Conservation (phyloP, 2,329 filamentous ascomycete genomes). For the Exophiala bonariae region DNA sequence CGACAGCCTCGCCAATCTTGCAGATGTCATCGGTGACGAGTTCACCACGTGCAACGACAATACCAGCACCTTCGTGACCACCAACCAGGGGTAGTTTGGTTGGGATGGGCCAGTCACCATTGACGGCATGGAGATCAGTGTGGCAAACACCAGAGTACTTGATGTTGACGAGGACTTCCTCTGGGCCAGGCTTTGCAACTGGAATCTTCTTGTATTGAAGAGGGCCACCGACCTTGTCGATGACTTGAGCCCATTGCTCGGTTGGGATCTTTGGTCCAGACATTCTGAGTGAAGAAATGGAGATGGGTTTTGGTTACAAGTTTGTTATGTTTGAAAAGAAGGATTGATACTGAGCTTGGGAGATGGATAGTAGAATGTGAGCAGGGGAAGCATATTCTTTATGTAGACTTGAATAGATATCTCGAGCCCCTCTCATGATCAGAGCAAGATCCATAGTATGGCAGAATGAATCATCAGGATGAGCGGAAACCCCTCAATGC, state of each 20-base stretch:
- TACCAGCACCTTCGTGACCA: conserved; percentile 69
- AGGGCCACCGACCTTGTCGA: conserved; percentile 76
- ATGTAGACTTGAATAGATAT: conserved; percentile 16
- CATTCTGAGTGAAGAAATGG: conserved; percentile 14
- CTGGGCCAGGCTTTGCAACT: conserved; percentile 76
- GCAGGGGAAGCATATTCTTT: conserved; percentile 6
- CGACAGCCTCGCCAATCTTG: conserved; percentile 75
- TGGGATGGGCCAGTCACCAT: conserved; percentile 85
- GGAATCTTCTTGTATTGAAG: conserved; percentile 62
- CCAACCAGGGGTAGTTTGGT: conserved; percentile 83
- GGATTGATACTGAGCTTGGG: background rate
- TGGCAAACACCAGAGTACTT: conserved; percentile 90
- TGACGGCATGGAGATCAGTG: conserved; percentile 79
- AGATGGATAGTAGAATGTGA: background rate
- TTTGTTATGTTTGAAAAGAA: background rate
- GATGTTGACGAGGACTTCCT: conserved; percentile 90
- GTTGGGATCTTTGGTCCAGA: conserved; percentile 62
- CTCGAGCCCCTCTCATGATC: conserved; percentile 18
- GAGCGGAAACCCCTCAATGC: conserved; percentile 26
- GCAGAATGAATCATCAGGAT: conserved; percentile 15
- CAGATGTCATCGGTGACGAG: conserved; percentile 71
- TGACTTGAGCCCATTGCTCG: conserved; percentile 88
- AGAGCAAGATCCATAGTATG: background rate
- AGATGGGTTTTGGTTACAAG: background rate
- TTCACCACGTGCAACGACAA: conserved; percentile 77